Evolutionary conservation across 768 basidiomycete genomes (phyloP).

Genomic region (Agaricus blazei): DNA sequence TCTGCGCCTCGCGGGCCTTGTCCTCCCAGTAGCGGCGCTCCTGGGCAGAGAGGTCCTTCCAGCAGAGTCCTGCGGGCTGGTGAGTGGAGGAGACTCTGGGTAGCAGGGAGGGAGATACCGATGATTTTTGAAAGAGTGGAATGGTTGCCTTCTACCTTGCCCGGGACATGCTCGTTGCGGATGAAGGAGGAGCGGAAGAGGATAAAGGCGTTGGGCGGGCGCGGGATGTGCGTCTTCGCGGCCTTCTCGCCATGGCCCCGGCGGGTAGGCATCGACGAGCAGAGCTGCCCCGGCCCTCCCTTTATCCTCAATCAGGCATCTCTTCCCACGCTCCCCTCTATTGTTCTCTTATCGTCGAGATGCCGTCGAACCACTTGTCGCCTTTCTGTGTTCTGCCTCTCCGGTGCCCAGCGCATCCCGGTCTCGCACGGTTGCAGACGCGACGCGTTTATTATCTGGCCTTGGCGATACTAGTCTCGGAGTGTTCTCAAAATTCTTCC

Average conservation of each 20-base stretch:
- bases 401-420: no score
- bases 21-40: constrained; percentile 76
- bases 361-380: no score
- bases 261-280: constrained; percentile 8
- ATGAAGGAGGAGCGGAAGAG: constrained; percentile 81
- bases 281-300: background rate
- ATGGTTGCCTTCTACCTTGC: constrained; percentile 75
- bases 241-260: constrained; percentile 2
- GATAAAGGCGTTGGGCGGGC: constrained; percentile 83
- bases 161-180: constrained; percentile 65
- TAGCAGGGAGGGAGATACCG: constrained; percentile 42
- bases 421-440: no score
- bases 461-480: no score
- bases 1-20: constrained; percentile 64
- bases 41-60: constrained; percentile 63
- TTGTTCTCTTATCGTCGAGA: no score
- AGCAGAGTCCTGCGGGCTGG: constrained; percentile 51
- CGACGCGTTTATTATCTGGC: no score
- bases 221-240: constrained; percentile 53
- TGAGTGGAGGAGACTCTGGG: background rate
- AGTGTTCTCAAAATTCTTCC: no score
- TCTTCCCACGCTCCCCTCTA: constrained; percentile 6
- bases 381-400: no score
- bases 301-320: constrained; percentile 11
- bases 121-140: constrained; percentile 80